Base-by-base conservation (phyloP, 306 rosid species). In the Dryas octopetala region DNA sequence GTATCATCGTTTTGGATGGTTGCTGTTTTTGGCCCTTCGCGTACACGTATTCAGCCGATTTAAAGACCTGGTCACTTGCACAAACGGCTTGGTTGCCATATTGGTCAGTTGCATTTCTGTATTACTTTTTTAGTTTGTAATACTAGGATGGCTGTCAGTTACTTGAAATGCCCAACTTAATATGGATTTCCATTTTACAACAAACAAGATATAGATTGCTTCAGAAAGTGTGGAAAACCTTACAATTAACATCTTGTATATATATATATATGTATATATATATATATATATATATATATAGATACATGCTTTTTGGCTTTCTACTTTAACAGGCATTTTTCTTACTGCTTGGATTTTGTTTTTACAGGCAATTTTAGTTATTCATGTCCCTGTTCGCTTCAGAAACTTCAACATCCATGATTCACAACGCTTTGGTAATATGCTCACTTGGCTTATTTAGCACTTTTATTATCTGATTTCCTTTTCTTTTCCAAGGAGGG, bases 1-100 rank as follows among this genome's bases (percentile, higher is more conserved):
- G 59, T 92, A 89, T 84, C 97, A 92, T 85, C 92, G 92, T 53
- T 96, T 96, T 85, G 99, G 99, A 80, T 96, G 99, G 99, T 83
- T 96, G 81, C 89, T 96, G 72, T 96, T 96, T 84, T 79, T 96
- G 96, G 97, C 99, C 45, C 96, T 96, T 59, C 97, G 99, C 46
- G 91, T 88, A 6, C 98, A 92, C 75, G 92, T 93, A 44, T 90
- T 96, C 83, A 89, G 98, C 85, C 96, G 93, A 64, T 91, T 88
- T 79, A 90, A 79, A 83, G 97, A 90, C 87, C 80, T 92, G 68
- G 98, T 96, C 84, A 90, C 99, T 66, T 96, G 97, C 89, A 84
- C 92, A 19, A 92, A 86, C 44, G 95, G 97, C 80, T 84, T 96
- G 83, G 90, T 92, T 79, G 91, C 99, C 38, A 85, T 96, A 80